These are phyloP conservation scores for Anthostomella pinea DNA, from an alignment of 2,329 filamentous ascomycete species.

Conservation along the genomic window DNA sequence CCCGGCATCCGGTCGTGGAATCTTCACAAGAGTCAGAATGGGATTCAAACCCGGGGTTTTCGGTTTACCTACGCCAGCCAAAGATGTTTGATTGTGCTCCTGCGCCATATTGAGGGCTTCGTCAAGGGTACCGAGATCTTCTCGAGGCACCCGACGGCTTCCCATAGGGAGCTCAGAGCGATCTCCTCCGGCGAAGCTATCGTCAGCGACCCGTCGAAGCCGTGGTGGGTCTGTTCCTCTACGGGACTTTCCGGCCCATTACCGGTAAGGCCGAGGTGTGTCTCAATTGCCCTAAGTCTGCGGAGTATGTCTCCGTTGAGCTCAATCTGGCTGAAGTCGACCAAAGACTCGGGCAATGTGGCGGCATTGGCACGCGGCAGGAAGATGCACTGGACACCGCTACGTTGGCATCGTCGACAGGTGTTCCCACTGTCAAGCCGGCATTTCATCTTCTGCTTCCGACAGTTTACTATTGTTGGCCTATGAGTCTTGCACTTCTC, in stretches of 20 bases:
- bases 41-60: neutral
- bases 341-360: constrained; percentile 8
- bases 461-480: constrained; percentile 24
- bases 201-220: neutral
- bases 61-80: constrained; percentile 31
- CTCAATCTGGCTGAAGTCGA: constrained; percentile 14
- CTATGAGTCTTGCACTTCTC: constrained; percentile 5
- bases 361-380: constrained; percentile 39
- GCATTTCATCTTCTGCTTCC: constrained; percentile 37
- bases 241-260: constrained; percentile 8
- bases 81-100: constrained; percentile 30
- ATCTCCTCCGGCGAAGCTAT: constrained; percentile 6
- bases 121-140: constrained; percentile 22
- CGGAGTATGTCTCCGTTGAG: constrained; percentile 17
- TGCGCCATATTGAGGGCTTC: constrained; percentile 33
- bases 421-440: constrained; percentile 33
- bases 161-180: constrained; percentile 23
- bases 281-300: constrained; percentile 26
- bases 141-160: constrained; percentile 29
- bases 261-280: constrained; percentile 26
- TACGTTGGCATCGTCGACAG: constrained; percentile 33
- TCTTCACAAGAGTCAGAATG: constrained; percentile 18
- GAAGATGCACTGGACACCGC: constrained; percentile 38
- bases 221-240: constrained; percentile 1
- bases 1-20: constrained; percentile 44